A percentile compares a stretch with the other conserved stretches of the same genome.
These are phyloP conservation scores for Colletotrichum simmondsii DNA, from an alignment of 2,329 filamentous ascomycete genomes.

Conservation along the genomic window DNA sequence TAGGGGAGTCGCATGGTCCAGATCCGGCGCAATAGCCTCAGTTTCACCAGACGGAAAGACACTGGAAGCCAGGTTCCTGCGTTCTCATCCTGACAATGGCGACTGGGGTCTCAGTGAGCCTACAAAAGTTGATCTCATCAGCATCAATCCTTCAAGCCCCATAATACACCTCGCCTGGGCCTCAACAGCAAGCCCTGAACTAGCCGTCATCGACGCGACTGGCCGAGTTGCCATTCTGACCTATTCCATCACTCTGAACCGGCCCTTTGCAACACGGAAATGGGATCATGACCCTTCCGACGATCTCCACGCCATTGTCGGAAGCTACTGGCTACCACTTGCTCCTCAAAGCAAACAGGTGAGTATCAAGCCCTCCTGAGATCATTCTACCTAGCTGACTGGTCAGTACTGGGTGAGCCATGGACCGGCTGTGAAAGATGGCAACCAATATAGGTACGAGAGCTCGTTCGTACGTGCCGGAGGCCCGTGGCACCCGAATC, in stretches of 20 bases:
- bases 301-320: conserved; percentile 82
- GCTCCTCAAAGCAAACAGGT: conserved; percentile 58
- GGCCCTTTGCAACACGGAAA: conserved; percentile 69
- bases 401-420: conserved; percentile 57
- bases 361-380: conserved; percentile 29
- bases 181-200: conserved; percentile 75
- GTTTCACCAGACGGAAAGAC: conserved; percentile 78
- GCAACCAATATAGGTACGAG: conserved; percentile 75
- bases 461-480: conserved; percentile 72
- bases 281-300: conserved; percentile 77
- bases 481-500: conserved; percentile 79
- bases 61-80: conserved; percentile 79
- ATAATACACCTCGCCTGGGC: conserved; percentile 89
- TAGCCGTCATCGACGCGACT: conserved; percentile 83
- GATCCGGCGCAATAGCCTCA: conserved; percentile 84
- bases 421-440: conserved; percentile 72
- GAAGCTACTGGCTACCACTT: conserved; percentile 85
- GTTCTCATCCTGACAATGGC: conserved; percentile 74
- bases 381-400: not conserved
- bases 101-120: conserved; percentile 82
- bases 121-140: conserved; percentile 70
- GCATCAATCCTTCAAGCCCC: conserved; percentile 70
- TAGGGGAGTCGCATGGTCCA: conserved; percentile 89
- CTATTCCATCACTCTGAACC: conserved; percentile 79
- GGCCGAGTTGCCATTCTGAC: conserved; percentile 82